Base-by-base conservation (phyloP, 192 early-diverging fungal genomes). In the Linnemannia schmuckeri region DNA sequence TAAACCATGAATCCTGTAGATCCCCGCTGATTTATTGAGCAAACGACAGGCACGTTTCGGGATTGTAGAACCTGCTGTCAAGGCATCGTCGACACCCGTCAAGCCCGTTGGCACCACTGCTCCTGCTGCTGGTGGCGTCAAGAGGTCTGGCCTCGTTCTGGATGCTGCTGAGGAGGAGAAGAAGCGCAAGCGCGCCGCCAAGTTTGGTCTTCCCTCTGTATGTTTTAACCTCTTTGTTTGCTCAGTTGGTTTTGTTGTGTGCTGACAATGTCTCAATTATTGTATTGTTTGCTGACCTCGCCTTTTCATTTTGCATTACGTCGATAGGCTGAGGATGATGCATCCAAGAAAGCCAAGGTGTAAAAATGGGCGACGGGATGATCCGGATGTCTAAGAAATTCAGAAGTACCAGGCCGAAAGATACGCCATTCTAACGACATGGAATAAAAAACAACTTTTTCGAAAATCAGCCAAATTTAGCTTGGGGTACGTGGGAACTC, bases 141-240 rank as follows among this genome's bases (percentile, higher is more conserved):
- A 81, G 42, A 76, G 47, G 52, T 35, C 57, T 6, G 6, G 18
- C 1, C 10, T 55, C 42, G 74, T 47, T 20, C 38, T 89, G 27
- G 82, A 82, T 70, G 73, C 88, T 38, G 91, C 83, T 9, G 92
- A 94, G 72, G 92, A 95, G 80, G 94, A 94, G 77, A 94, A 93
- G 89, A 93, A 93, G 80, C 85, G 92, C 86, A 94, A 94, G 74
- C 90, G 94, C 27, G 91, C 91, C 33, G 92, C 91, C 40, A 85
- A 91, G 72, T 94, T 94, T 82, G 91, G 91, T 17, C 37, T 75
- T 55, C 42, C 47, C 37, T 24, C 79, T 18, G 80, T 82, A 82
- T 63, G 55, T 40, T 63, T 33, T 13, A 6, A 1, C n/a, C 27
- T 13, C 15, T 57, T 57, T 57, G 24, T n/a, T 57, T 20, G 35